A percentile compares a stretch with the other conserved stretches of the same genome.
Conservation (phyloP, 129 eudicot species). For the Sambucus nigra region DNA sequence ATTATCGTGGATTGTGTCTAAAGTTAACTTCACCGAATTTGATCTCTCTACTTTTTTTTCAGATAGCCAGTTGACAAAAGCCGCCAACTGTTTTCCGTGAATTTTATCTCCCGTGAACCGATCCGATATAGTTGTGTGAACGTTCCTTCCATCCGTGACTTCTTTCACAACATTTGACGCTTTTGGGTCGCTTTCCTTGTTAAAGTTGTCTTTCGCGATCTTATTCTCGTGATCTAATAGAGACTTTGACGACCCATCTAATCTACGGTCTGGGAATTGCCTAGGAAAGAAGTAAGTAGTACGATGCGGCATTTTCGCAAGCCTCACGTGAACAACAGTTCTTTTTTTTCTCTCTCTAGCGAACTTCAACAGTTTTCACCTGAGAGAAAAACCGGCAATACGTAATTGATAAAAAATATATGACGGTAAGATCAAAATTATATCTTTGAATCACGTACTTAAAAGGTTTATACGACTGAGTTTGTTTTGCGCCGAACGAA, state of each 20-base stretch:
- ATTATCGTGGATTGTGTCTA: constrained; percentile 16
- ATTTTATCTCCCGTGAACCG: constrained; percentile 35
- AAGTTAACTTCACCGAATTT: constrained; percentile 33
- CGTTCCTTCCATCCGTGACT: background rate
- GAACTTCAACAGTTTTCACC: background rate
- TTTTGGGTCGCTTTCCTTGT: background rate
- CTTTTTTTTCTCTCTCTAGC: background rate
- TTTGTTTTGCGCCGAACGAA: too few species aligned
- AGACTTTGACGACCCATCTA: constrained; percentile 19
- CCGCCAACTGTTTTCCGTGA: constrained; percentile 52
- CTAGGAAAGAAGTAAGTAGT: constrained; percentile 77
- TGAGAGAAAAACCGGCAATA: background rate
- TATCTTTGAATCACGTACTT: too few species aligned
- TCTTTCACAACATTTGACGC: background rate
- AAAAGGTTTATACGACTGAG: too few species aligned
- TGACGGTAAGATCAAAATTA: too few species aligned
- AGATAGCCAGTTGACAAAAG: constrained; percentile 59
- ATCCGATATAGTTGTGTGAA: constrained; percentile 5
- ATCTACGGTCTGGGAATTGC: constrained; percentile 53
- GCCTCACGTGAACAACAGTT: constrained; percentile 3
- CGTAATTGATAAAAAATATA: background rate
- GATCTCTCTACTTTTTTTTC: constrained; percentile 34
- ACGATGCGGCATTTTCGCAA: constrained; percentile 69
- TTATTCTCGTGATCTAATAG: constrained; percentile 32
- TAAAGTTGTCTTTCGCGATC: constrained; percentile 1